phyloP scores from a whole-genome alignment of 2,329 filamentous ascomycete species.

The Aspergillus novoparasiticus region DNA sequence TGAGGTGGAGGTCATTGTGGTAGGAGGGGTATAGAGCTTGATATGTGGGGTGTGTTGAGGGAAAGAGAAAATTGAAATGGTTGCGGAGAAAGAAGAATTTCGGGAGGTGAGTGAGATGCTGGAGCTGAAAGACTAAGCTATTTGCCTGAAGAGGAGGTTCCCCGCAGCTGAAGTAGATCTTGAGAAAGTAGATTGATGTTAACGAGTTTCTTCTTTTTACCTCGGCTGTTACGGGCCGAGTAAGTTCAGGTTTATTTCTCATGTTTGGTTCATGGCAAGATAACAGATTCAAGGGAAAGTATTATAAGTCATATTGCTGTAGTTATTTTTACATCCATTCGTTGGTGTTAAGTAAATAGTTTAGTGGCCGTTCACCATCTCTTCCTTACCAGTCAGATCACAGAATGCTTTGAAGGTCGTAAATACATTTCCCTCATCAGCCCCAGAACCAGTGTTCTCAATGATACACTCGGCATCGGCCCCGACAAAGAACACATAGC shows the following conservation, averaged over 20 bases:
- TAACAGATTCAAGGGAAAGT: neutral
- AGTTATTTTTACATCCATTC: neutral
- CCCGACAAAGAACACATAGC: slow-evolving; percentile 81
- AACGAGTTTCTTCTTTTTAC: neutral
- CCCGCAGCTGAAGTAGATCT: neutral
- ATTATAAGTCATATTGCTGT: neutral
- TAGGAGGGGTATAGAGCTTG: neutral
- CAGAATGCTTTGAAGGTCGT: slow-evolving; percentile 94
- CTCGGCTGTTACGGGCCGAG: slow-evolving; percentile 1
- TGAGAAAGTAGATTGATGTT: neutral
- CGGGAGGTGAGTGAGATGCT: neutral
- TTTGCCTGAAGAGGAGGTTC: neutral
- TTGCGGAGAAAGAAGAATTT: neutral
- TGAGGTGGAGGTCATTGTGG: slow-evolving; percentile 18
- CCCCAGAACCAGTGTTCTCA: slow-evolving; percentile 62
- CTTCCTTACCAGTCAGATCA: slow-evolving; percentile 65
- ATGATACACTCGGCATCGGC: slow-evolving; percentile 82
- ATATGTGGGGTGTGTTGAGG: neutral
- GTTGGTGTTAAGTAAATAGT: neutral
- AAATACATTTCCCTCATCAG: slow-evolving; percentile 67
- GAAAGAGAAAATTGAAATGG: neutral
- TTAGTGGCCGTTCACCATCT: slow-evolving; percentile 38
- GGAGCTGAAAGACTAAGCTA: neutral
- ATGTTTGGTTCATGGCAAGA: neutral
- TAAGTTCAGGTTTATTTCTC: neutral